A percentile compares a stretch with the other conserved stretches of the same genome.
These are phyloP conservation scores for Amanita phalloides DNA, from an alignment of 768 basidiomycete genomes.

Conservation along the genomic window DNA sequence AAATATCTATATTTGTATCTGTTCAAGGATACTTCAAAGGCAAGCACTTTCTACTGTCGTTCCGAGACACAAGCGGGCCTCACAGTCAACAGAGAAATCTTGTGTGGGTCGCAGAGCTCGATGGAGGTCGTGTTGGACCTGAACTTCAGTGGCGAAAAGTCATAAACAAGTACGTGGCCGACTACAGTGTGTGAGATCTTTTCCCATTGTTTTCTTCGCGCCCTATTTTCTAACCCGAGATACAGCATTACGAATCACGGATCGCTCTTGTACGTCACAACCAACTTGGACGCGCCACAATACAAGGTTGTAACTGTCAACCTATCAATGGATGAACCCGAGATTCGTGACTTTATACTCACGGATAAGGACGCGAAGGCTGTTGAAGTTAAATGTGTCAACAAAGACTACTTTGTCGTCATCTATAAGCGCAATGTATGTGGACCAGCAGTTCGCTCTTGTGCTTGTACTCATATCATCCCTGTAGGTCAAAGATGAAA, in stretches of 20 bases:
- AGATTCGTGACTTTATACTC: not conserved
- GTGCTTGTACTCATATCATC: not conserved
- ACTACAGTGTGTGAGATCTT: not conserved
- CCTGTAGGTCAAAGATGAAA: not conserved
- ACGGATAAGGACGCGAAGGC: not conserved
- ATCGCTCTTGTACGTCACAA: not conserved
- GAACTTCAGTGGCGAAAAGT: not conserved
- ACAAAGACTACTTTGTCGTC: not conserved
- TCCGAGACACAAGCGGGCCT: not conserved
- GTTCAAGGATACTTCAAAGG: not conserved
- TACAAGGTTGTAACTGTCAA: not conserved
- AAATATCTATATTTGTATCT: not conserved
- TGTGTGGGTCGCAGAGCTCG: not conserved
- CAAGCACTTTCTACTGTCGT: not conserved
- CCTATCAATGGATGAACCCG: not conserved
- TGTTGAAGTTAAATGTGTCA: not conserved
- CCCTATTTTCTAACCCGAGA: not conserved
- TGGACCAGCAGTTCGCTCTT: not conserved
- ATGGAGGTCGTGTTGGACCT: not conserved
- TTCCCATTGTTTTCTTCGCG: not conserved
- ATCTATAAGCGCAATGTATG: slow-evolving; percentile 2
- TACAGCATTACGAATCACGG: not conserved
- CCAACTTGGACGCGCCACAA: not conserved
- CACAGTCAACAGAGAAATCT: not conserved
- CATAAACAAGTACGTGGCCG: not conserved